phyloP scores from a whole-genome alignment of 2,329 filamentous ascomycete genomes.

The Alternaria atra region DNA sequence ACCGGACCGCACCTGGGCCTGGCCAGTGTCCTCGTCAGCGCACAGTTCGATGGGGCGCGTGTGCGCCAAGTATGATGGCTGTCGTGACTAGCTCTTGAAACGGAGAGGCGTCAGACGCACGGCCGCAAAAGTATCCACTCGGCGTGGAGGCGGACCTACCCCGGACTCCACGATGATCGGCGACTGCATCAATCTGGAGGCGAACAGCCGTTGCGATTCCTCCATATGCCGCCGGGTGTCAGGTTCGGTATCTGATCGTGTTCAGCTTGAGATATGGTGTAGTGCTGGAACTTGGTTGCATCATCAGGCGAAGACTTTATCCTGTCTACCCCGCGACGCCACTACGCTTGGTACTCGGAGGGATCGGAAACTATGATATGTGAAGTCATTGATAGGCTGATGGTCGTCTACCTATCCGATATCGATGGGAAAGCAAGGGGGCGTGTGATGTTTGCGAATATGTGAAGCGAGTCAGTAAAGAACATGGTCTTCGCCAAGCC shows the following conservation, averaged over 20 bases:
- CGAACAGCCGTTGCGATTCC: conserved; percentile 14
- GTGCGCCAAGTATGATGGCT: conserved; percentile 14
- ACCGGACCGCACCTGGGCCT: conserved; percentile 4
- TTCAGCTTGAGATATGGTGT: background rate
- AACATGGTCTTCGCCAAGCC: background rate
- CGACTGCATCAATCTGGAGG: conserved; percentile 4
- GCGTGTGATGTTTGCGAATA: background rate
- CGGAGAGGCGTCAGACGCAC: conserved; percentile 7
- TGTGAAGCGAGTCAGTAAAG: background rate
- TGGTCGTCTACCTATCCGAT: background rate
- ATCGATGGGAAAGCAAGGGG: background rate
- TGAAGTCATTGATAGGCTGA: conserved; percentile 3
- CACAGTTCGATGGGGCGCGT: background rate
- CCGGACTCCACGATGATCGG: conserved; percentile 17
- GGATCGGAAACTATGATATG: background rate
- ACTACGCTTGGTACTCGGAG: conserved; percentile 9
- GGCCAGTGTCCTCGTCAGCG: conserved; percentile 12
- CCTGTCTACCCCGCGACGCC: conserved; percentile 12
- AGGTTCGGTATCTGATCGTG: conserved; percentile 18
- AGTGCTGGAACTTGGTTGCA: background rate
- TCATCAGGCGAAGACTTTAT: background rate
- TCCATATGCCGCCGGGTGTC: conserved; percentile 14
- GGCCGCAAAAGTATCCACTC: conserved; percentile 12
- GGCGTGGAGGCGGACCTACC: conserved; percentile 13
- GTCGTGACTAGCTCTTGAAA: conserved; percentile 5